Evolutionary conservation across 225 moss, liverwort and hornwort genomes (phyloP).

Genomic region (Physcomitrellopsis africana): DNA sequence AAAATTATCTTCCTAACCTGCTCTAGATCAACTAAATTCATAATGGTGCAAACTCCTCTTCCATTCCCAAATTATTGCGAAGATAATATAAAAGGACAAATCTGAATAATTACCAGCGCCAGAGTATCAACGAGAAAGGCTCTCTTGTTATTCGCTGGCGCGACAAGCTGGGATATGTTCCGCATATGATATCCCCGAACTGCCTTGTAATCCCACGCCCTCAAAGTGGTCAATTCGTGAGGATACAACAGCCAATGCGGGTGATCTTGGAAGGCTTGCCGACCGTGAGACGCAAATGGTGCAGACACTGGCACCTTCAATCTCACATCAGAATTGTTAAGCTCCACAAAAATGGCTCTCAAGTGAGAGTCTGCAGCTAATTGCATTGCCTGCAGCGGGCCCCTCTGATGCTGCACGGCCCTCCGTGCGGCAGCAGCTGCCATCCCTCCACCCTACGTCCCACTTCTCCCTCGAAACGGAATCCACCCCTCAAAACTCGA

Average conservation of each 20-base stretch:
- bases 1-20: neutral
- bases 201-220: slow-evolving; percentile 58
- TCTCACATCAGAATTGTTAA: slow-evolving; percentile 45
- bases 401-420: slow-evolving; percentile 64
- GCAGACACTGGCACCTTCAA: slow-evolving; percentile 37
- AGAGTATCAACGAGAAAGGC: slow-evolving; percentile 79
- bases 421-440: slow-evolving; percentile 57
- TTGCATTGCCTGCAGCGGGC: slow-evolving; percentile 61
- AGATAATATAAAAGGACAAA: neutral
- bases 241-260: slow-evolving; percentile 27
- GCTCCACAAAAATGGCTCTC: slow-evolving; percentile 42
- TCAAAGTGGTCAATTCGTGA: slow-evolving; percentile 29
- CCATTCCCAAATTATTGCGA: neutral
- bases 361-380: slow-evolving; percentile 48
- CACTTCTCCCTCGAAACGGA: too few relatives aligned
- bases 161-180: slow-evolving; percentile 68
- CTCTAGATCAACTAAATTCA: neutral
- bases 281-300: slow-evolving; percentile 41
- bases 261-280: slow-evolving; percentile 50
- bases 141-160: slow-evolving; percentile 63
- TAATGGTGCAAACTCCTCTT: neutral
- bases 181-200: slow-evolving; percentile 65
- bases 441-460: too few relatives aligned
- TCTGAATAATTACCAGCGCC: slow-evolving; percentile 51
- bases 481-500: too few relatives aligned